A percentile compares a stretch with the other conserved stretches of the same genome.
phyloP scores from a whole-genome alignment of 1,139 yeast genomes.

The Wickerhamomyces sp. region DNA sequence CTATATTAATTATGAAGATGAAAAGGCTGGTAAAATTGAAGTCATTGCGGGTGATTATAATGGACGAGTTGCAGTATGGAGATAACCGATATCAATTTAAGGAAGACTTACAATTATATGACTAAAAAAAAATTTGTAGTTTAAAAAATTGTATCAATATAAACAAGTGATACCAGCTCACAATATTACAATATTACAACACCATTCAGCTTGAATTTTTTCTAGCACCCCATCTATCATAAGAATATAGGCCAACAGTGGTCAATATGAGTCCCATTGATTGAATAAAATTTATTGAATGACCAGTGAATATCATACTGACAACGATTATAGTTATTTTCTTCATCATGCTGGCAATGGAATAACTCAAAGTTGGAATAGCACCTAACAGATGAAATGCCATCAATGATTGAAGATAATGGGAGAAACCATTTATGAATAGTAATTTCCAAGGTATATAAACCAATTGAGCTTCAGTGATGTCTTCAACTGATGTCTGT shows the following conservation, averaged over 20 bases:
- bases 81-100: conserved; percentile 7
- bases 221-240: conserved; percentile 67
- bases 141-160: neutral
- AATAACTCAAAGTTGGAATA: conserved; percentile 88
- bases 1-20: conserved; percentile 27
- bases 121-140: neutral
- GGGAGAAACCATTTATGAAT: conserved; percentile 65
- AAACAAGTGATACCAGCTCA: neutral
- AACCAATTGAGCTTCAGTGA: conserved; percentile 18
- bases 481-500: conserved; percentile 6
- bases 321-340: conserved; percentile 83
- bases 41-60: conserved; percentile 32
- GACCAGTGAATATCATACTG: conserved; percentile 72
- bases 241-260: conserved; percentile 32
- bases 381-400: conserved; percentile 89
- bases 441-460: conserved; percentile 32
- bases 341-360: conserved; percentile 87
- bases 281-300: conserved; percentile 45
- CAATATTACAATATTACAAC: too few species aligned
- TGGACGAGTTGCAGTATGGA: conserved; percentile 32
- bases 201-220: neutral
- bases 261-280: conserved; percentile 65
- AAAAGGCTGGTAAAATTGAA: conserved; percentile 28
- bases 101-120: neutral
- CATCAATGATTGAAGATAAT: conserved; percentile 79